Evolutionary conservation across 139 green algal genomes (phyloP).

Genomic region (Cymbomonas tetramitiformis): DNA sequence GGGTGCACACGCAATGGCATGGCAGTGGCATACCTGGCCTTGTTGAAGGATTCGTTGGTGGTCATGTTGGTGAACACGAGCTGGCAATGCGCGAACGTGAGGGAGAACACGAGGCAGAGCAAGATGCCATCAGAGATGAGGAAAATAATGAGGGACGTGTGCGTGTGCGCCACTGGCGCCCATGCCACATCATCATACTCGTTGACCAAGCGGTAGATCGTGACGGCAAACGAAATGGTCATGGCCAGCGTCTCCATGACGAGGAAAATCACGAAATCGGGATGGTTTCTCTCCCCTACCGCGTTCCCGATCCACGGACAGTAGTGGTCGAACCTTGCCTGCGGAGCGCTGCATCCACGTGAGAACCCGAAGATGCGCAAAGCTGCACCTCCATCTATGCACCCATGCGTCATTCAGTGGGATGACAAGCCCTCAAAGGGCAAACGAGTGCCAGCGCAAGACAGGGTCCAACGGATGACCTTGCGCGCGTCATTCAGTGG

Average conservation of each 20-base stretch:
- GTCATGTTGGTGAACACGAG: constrained; percentile 65
- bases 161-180: background rate
- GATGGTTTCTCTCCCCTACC: constrained; percentile 67
- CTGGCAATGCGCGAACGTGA: constrained; percentile 53
- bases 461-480: too few species aligned
- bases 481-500: too few species aligned
- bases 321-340: constrained; percentile 84
- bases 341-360: too few species aligned
- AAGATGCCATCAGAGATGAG: constrained; percentile 54
- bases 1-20: too few species aligned
- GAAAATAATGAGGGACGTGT: constrained; percentile 46
- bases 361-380: too few species aligned
- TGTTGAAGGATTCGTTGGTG: constrained; percentile 88
- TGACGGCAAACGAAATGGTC: constrained; percentile 11
- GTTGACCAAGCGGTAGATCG: background rate
- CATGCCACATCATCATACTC: too few species aligned
- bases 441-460: too few species aligned
- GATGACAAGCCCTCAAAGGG: too few species aligned
- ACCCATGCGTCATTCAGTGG: too few species aligned
- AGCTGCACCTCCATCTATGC: too few species aligned
- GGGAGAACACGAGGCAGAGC: constrained; percentile 52
- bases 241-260: constrained; percentile 64
- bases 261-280: constrained; percentile 68
- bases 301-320: constrained; percentile 72
- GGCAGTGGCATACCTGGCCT: too few species aligned